phyloP scores from a whole-genome alignment of 768 basidiomycete genomes.

The Mycena alexandri region DNA sequence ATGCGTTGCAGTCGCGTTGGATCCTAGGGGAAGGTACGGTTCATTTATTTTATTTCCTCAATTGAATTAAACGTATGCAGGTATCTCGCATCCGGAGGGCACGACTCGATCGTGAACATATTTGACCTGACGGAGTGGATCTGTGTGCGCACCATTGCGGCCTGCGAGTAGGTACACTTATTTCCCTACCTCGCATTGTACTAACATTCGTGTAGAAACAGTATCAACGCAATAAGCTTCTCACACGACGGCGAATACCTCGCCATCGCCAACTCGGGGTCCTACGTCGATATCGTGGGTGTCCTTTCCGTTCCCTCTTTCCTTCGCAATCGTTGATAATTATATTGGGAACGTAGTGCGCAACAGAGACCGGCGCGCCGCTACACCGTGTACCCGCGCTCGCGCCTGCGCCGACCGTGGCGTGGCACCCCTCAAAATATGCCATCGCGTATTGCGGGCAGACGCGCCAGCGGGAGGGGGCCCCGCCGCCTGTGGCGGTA shows the following conservation, averaged over 20 bases:
- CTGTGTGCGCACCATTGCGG: conserved; percentile 78
- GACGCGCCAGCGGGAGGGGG: conserved; percentile 73
- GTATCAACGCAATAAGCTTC: conserved; percentile 82
- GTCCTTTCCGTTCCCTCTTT: not conserved
- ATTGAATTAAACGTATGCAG: conserved; percentile 47
- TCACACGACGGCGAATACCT: conserved; percentile 88
- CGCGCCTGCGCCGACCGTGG: conserved; percentile 79
- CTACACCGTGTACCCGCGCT: conserved; percentile 82
- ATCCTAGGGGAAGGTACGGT: conserved; percentile 78
- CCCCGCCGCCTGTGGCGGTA: conserved; percentile 73
- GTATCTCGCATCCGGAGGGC: conserved; percentile 84
- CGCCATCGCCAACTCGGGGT: conserved; percentile 78
- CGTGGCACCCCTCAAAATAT: conserved; percentile 87
- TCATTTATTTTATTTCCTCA: conserved; percentile 12
- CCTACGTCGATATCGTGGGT: conserved; percentile 83
- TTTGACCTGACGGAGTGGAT: conserved; percentile 88
- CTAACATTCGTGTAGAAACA: conserved; percentile 60
- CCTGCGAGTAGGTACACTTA: conserved; percentile 76
- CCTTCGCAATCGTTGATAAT: too few species aligned
- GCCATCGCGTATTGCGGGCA: conserved; percentile 88
- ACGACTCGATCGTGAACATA: conserved; percentile 86
- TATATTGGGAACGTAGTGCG: conserved; percentile 63
- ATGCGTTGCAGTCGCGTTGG: conserved; percentile 80
- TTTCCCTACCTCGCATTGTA: not conserved
- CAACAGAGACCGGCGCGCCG: conserved; percentile 80